A percentile compares a stretch with the other conserved stretches of the same genome.
These are phyloP conservation scores for Ascochyta clinopodiicola DNA, from an alignment of 2,329 filamentous ascomycete species.

Conservation along the genomic window DNA sequence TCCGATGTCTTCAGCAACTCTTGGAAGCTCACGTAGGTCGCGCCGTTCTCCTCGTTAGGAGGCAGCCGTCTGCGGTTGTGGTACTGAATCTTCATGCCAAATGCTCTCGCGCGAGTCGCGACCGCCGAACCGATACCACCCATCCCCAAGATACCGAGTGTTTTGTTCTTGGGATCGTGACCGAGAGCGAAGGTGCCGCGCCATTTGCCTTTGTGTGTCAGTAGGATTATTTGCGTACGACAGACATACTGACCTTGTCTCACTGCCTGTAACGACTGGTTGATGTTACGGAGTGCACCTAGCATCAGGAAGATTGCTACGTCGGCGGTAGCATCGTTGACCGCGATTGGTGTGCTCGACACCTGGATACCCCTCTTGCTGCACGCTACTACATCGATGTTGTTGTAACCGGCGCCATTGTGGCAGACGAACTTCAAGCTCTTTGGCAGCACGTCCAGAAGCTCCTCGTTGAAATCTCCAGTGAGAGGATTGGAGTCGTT, in stretches of 20 bases:
- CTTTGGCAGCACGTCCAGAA: conserved; percentile 51
- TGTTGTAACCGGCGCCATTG: conserved; percentile 66
- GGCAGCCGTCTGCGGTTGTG: conserved; percentile 58
- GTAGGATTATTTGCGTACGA: not conserved
- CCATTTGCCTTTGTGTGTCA: conserved; percentile 48
- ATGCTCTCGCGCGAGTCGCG: conserved; percentile 57
- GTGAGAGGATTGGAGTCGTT: conserved; percentile 62
- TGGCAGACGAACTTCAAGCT: conserved; percentile 55
- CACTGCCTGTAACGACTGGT: conserved; percentile 55
- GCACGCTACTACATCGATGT: conserved; percentile 63
- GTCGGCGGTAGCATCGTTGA: conserved; percentile 60
- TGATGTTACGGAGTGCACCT: conserved; percentile 59
- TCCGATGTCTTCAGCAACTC: conserved; percentile 61
- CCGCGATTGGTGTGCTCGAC: conserved; percentile 56
- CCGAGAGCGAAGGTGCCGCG: conserved; percentile 57
- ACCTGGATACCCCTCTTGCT: conserved; percentile 54
- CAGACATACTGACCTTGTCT: conserved; percentile 46
- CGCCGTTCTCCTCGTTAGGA: conserved; percentile 52
- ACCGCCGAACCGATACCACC: conserved; percentile 64
- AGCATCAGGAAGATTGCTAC: conserved; percentile 60
- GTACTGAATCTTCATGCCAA: conserved; percentile 66
- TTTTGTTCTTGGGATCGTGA: conserved; percentile 61
- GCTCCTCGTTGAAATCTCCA: conserved; percentile 55
- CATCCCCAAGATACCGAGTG: conserved; percentile 65
- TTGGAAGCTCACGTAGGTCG: conserved; percentile 63